Base-by-base conservation (phyloP, 2,329 filamentous ascomycete species). In the Dactylonectria estremocensis region DNA sequence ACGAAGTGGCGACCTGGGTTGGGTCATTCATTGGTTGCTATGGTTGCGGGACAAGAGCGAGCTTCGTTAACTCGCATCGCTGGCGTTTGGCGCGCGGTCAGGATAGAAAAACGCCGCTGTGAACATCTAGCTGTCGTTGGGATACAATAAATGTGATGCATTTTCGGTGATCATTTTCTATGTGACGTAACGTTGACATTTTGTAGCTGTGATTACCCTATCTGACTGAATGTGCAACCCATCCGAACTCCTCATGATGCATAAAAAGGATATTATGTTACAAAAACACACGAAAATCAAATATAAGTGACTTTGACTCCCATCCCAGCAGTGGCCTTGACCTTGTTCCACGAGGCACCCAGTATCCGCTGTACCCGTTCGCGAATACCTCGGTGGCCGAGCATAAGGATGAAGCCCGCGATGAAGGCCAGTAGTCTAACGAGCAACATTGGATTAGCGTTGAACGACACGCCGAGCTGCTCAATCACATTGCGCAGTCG, bases 221-320 rank as follows among this genome's bases (percentile, higher is more conserved):
- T 64, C 54, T 54, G 53, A 65, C 57, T 66, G 61, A 74, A 68
- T 64, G 58, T 45, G 65, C 66, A 66, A 35, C 56, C 64, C 55
- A 66, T 69, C 70, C 67, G 59, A 72, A 78, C 76, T 77, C 77
- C 77, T 69, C 71, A 70, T 76, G 58, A 78, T 76, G 70, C 72
- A 70, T 73, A 28, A 53, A 53, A 74, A 73, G 61, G 58, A 69
- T 69, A 64, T 63, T 72, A 72, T 71, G 61, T 67, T 70, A 76
- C 69, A 75, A 64, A 73, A 72, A 63, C n/a, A 68, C 69, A 64
- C 68, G 61, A 24, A 57, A 46, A 62, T 76, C 82, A 98, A 67
- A 99, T 97, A 83, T 98, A 98, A 79, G 93, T 97, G 77, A 98
- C 95, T 84, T 98, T 98, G 70, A 97, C 93, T 2, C 95, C 96